Conservation (phyloP, 176 grass and related monocot species). For the Carex littledalei region DNA sequence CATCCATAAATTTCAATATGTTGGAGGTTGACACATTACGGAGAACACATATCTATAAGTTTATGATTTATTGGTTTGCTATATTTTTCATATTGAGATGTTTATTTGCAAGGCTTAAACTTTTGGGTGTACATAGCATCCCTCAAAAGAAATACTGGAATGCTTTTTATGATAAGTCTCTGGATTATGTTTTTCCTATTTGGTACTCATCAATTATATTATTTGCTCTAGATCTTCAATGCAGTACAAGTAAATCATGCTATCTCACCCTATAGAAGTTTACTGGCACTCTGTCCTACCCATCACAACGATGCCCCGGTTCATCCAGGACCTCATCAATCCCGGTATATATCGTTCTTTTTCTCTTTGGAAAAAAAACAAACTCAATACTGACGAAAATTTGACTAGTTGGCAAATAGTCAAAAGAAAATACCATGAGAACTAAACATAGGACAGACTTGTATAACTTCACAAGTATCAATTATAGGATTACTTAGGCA, state of each 20-base stretch:
- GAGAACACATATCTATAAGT: too few species aligned
- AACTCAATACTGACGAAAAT: too few species aligned
- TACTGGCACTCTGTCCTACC: not conserved
- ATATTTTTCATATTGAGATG: too few species aligned
- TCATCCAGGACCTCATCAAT: not conserved
- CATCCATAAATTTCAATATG: too few species aligned
- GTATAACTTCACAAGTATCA: too few species aligned
- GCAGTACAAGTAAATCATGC: not conserved
- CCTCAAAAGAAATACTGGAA: not conserved
- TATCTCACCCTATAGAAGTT: not conserved
- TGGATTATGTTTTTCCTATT: too few species aligned
- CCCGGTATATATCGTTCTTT: not conserved
- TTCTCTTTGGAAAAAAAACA: not conserved
- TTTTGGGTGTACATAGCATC: not conserved
- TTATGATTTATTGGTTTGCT: too few species aligned
- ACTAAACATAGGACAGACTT: too few species aligned
- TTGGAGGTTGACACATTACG: too few species aligned
- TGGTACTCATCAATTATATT: not conserved
- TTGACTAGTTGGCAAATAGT: too few species aligned
- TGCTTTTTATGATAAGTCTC: not conserved
- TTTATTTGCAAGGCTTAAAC: not conserved
- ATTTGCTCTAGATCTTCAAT: not conserved
- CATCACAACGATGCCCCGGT: not conserved
- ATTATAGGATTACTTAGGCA: too few species aligned
- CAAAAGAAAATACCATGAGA: too few species aligned